These are phyloP conservation scores for Lodderomyces beijingensis DNA, from an alignment of 1,139 yeast genomes.

Conservation along the genomic window DNA sequence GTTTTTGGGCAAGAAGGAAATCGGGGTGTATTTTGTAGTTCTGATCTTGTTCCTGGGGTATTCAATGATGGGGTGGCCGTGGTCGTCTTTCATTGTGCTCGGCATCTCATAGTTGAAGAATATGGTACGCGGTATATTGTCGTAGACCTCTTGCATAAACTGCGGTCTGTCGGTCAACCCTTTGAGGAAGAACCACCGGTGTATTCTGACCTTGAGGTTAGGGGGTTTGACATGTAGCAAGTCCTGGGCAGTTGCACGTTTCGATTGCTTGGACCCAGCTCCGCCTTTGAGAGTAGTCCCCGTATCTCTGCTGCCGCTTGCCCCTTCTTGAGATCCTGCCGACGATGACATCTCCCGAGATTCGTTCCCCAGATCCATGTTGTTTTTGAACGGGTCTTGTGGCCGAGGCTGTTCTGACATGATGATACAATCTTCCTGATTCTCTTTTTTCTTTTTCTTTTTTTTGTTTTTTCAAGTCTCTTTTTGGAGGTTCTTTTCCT, in stretches of 20 bases:
- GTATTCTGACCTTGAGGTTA: slow-evolving; percentile 23
- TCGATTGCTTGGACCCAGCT: background rate
- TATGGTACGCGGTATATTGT: slow-evolving; percentile 32
- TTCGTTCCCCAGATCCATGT: slow-evolving; percentile 1
- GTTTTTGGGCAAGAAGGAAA: slow-evolving; percentile 85
- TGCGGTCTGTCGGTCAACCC: slow-evolving; percentile 33
- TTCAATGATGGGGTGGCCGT: slow-evolving; percentile 52
- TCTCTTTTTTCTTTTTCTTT: too few relatives aligned
- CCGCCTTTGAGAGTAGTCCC: background rate
- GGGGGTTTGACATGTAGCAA: slow-evolving; percentile 30
- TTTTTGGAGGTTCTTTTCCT: too few relatives aligned
- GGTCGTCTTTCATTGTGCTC: slow-evolving; percentile 23
- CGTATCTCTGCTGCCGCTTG: background rate
- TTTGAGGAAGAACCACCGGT: slow-evolving; percentile 25
- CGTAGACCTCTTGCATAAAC: slow-evolving; percentile 33
- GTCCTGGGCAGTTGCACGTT: slow-evolving; percentile 17
- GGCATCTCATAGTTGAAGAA: slow-evolving; percentile 39
- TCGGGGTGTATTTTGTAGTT: slow-evolving; percentile 92
- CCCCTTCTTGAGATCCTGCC: slow-evolving; percentile 4
- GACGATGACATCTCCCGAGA: slow-evolving; percentile 6
- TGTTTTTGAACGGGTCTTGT: background rate
- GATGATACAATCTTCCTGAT: too few relatives aligned
- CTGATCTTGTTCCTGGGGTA: slow-evolving; percentile 90
- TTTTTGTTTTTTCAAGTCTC: too few relatives aligned
- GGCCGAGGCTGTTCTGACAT: too few relatives aligned